These are phyloP conservation scores for Wickerhamomyces alni DNA, from an alignment of 805 yeast genomes.

Conservation along the genomic window DNA sequence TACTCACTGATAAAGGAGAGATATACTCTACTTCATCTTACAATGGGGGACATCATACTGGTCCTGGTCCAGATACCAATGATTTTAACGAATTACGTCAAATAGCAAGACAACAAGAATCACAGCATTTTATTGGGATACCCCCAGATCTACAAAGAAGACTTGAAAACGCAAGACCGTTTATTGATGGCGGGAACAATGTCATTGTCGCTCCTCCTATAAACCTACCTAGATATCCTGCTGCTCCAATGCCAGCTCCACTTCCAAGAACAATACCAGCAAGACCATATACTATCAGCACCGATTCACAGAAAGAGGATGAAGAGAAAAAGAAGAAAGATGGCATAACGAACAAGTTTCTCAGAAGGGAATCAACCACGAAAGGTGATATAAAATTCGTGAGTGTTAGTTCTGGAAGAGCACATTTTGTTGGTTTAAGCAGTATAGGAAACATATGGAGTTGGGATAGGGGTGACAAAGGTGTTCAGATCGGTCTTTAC, in stretches of 20 bases:
- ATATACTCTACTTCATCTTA: conserved; percentile 46
- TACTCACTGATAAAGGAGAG: conserved; percentile 50
- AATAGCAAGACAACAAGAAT: conserved; percentile 9
- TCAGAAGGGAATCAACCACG: conserved; percentile 17
- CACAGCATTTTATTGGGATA: background rate
- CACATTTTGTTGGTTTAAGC: conserved; percentile 59
- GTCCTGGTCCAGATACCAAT: conserved; percentile 33
- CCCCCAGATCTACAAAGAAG: background rate
- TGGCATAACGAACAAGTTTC: conserved; percentile 5
- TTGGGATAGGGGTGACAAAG: conserved; percentile 51
- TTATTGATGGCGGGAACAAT: no score
- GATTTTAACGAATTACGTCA: conserved; percentile 25
- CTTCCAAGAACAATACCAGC: background rate
- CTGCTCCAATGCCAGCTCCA: background rate
- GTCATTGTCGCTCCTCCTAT: background rate
- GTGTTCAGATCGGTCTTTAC: conserved; percentile 38
- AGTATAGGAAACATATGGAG: conserved; percentile 42
- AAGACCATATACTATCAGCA: background rate
- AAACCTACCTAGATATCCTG: background rate
- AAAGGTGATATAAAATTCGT: conserved; percentile 29
- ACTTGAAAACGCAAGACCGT: background rate
- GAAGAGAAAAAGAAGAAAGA: conserved; percentile 2
- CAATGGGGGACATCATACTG: conserved; percentile 32
- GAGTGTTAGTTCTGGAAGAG: conserved; percentile 55
- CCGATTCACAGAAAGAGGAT: background rate